A percentile compares a stretch with the other conserved stretches of the same genome.
phyloP scores from a whole-genome alignment of 2,329 filamentous ascomycete species.

The Lachnellula willkommii region DNA sequence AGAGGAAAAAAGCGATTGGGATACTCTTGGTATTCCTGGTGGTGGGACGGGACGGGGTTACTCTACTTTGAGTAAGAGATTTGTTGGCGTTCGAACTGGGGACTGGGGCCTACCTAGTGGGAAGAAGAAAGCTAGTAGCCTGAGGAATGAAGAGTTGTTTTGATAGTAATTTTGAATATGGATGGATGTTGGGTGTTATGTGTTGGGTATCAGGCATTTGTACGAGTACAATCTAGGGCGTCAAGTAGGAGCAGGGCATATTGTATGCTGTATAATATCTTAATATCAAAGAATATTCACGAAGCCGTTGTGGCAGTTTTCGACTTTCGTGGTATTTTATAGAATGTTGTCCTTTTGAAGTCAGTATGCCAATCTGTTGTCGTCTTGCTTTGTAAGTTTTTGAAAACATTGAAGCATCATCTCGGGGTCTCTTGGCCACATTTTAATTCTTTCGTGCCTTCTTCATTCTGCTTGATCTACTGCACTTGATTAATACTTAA shows the following conservation, averaged over 20 bases:
- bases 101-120: slow-evolving; percentile 25
- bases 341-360: too few species aligned
- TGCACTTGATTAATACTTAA: too few species aligned
- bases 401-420: too few species aligned
- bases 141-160: slow-evolving; percentile 26
- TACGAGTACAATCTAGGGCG: too few species aligned
- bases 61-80: slow-evolving; percentile 25
- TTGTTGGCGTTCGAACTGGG: slow-evolving; percentile 25
- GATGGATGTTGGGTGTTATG: not conserved
- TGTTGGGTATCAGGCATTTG: not conserved
- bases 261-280: not conserved
- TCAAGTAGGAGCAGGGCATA: not conserved
- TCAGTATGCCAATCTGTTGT: too few species aligned
- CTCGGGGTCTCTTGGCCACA: too few species aligned
- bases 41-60: slow-evolving; percentile 23
- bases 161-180: not conserved
- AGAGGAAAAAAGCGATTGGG: slow-evolving; percentile 24
- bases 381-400: too few species aligned
- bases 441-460: too few species aligned
- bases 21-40: slow-evolving; percentile 16
- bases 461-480: too few species aligned
- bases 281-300: not conserved
- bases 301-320: not conserved
- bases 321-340: too few species aligned
- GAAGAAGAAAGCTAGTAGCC: slow-evolving; percentile 28